Evolutionary conservation across 1,139 yeast genomes (phyloP).

Genomic region (Nakaseomyces uthaithaninus): DNA sequence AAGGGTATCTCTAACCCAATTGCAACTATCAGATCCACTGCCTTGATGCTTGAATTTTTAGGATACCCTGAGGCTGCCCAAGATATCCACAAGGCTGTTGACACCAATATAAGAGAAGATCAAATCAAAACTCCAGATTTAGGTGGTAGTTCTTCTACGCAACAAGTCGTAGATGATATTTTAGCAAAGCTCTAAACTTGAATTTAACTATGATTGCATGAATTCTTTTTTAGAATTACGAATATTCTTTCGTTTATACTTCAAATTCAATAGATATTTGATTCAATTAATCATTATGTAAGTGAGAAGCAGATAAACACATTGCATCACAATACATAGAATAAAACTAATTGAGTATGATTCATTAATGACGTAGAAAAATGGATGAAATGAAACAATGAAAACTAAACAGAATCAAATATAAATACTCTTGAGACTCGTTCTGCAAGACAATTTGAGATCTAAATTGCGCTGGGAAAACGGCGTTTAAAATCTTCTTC

Average conservation of each 20-base stretch:
- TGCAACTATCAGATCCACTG: conserved; percentile 96
- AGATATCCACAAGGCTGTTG: conserved; percentile 87
- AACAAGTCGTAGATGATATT: conserved; percentile 78
- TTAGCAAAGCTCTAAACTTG: conserved; percentile 23
- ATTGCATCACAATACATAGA: too few species aligned
- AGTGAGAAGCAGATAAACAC: too few species aligned
- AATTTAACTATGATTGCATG: background rate
- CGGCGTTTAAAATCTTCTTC: conserved; percentile 18
- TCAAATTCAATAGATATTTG: too few species aligned
- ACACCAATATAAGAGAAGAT: conserved; percentile 80
- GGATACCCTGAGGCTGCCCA: conserved; percentile 89
- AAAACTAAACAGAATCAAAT: too few species aligned
- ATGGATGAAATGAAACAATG: too few species aligned
- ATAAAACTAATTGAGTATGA: too few species aligned
- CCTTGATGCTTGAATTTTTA: conserved; percentile 93
- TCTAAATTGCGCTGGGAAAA: conserved; percentile 20
- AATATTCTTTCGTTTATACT: too few species aligned
- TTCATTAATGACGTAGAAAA: too few species aligned
- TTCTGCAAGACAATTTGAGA: background rate
- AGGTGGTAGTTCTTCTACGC: conserved; percentile 83
- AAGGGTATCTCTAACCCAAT: conserved; percentile 62
- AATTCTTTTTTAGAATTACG: background rate
- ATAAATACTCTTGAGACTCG: too few species aligned
- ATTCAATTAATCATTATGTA: too few species aligned
- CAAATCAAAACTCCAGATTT: conserved; percentile 84